phyloP scores from a whole-genome alignment of 169 alveolate species.

The Besnoitia besnoiti region DNA sequence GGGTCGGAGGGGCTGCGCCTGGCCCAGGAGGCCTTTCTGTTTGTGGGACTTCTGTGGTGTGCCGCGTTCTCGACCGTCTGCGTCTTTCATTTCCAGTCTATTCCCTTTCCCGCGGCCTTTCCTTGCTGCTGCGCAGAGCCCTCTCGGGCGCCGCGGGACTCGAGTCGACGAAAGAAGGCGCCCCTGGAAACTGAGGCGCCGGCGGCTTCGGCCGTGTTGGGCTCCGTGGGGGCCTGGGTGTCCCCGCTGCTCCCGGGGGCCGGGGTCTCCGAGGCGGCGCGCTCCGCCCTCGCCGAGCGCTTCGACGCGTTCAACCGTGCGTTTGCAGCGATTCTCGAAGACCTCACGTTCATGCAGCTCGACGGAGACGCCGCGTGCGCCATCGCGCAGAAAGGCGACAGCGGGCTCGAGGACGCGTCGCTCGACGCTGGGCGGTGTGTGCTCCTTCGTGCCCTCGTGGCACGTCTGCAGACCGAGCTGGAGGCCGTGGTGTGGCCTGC shows the following conservation, averaged over 20 bases:
- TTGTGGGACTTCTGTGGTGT: too few species aligned
- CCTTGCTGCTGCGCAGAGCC: too few species aligned
- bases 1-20: too few species aligned
- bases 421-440: neutral
- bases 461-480: neutral
- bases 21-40: too few species aligned
- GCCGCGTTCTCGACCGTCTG: too few species aligned
- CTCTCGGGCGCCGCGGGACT: too few species aligned
- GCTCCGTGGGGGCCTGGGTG: neutral
- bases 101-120: neutral
- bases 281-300: neutral
- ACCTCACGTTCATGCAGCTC: neutral
- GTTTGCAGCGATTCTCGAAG: neutral
- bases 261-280: slow-evolving; percentile 1
- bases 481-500: neutral
- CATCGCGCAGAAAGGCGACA: neutral
- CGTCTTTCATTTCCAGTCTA: neutral
- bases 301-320: neutral
- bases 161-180: too few species aligned
- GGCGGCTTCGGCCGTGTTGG: neutral
- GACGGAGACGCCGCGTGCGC: neutral
- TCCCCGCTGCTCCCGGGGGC: neutral
- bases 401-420: neutral
- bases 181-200: neutral
- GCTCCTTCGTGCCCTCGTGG: neutral